A percentile compares a stretch with the other conserved stretches of the same genome.
Evolutionary conservation across 2,329 filamentous ascomycete genomes (phyloP).

Genomic region (Fusarium subglutinans): DNA sequence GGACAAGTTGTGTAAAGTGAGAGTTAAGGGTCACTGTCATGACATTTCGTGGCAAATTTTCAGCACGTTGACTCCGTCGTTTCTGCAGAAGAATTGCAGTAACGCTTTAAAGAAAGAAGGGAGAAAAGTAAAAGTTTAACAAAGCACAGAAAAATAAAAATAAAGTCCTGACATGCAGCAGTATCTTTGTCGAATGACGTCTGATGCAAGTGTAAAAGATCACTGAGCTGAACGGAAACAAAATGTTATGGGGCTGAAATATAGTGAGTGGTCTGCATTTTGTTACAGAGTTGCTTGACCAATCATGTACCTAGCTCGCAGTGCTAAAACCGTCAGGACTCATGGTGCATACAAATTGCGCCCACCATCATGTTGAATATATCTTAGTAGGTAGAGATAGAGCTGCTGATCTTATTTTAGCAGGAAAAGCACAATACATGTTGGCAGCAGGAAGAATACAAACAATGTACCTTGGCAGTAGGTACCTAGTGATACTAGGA

Average conservation of each 20-base stretch:
- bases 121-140: not conserved
- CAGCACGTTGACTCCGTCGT: not conserved
- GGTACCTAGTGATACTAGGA: not conserved
- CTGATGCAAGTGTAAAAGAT: not conserved
- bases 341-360: not conserved
- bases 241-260: not conserved
- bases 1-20: not conserved
- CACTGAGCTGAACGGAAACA: not conserved
- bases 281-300: not conserved
- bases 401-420: not conserved
- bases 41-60: not conserved
- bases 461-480: not conserved
- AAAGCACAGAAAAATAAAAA: not conserved
- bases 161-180: not conserved
- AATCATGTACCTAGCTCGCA: not conserved
- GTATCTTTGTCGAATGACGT: conserved; percentile 12
- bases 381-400: not conserved
- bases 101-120: not conserved
- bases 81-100: not conserved
- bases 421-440: not conserved
- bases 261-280: not conserved
- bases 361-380: not conserved
- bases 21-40: not conserved
- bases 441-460: not conserved
- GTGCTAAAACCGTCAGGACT: not conserved